These are phyloP conservation scores for Pseudohyphozyma bogoriensis DNA, from an alignment of 768 basidiomycete genomes.

Conservation along the genomic window DNA sequence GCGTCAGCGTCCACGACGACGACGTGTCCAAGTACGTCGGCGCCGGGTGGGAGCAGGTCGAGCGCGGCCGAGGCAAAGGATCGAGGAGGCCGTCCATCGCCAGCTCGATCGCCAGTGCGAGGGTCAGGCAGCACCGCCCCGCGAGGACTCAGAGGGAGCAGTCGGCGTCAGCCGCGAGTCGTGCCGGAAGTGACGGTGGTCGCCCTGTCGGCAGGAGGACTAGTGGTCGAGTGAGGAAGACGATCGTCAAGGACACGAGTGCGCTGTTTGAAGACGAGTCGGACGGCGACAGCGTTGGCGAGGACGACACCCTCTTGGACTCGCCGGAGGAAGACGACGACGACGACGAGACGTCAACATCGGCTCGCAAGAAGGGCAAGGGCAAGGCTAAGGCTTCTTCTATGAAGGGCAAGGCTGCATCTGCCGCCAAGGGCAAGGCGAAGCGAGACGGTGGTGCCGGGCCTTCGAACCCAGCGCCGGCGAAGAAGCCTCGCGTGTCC, in stretches of 20 bases:
- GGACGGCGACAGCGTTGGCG: background rate
- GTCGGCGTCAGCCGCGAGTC: background rate
- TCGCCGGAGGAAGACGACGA: background rate
- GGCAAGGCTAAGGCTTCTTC: conserved; percentile 2
- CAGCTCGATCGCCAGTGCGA: conserved; percentile 15
- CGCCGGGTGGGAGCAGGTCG: conserved; percentile 12
- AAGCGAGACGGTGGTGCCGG: background rate
- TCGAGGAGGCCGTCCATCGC: conserved; percentile 7
- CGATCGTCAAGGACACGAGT: background rate
- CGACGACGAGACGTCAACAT: background rate
- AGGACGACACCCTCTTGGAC: background rate
- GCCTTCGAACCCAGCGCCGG: background rate
- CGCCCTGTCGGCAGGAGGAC: conserved; percentile 1
- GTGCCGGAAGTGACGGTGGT: background rate
- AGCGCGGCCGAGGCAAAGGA: conserved; percentile 3
- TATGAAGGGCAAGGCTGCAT: background rate
- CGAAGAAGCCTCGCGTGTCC: conserved; percentile 3
- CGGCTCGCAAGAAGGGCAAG: conserved; percentile 11
- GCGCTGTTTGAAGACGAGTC: background rate
- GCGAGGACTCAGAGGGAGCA: background rate
- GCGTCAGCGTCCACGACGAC: conserved; percentile 17
- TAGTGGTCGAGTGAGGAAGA: conserved; percentile 8
- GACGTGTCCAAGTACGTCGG: conserved; percentile 2
- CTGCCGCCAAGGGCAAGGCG: background rate
- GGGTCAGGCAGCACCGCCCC: background rate